phyloP scores from a whole-genome alignment of 371 early-diverging fungal species.

The Mucor lusitanicus region DNA sequence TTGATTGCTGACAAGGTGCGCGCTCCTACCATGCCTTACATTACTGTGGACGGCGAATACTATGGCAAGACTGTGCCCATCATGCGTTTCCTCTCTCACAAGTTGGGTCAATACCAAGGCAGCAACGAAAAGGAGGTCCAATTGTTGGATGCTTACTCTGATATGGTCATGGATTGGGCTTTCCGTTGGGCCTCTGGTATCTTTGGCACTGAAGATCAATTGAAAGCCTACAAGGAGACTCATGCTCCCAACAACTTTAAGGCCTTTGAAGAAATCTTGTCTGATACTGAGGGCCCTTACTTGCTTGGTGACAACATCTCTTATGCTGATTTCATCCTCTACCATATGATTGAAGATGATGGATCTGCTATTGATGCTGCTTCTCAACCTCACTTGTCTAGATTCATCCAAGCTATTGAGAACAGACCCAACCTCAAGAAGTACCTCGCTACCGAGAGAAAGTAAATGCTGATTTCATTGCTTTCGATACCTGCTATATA shows the following conservation, averaged over 20 bases:
- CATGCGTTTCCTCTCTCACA: conserved; percentile 27
- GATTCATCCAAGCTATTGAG: conserved; percentile 12
- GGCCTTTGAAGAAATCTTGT: conserved; percentile 8
- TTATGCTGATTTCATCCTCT: conserved; percentile 33
- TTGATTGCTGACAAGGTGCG: conserved; percentile 6
- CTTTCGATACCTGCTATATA: too few species aligned
- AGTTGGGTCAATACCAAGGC: conserved; percentile 29
- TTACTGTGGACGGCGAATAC: conserved; percentile 26
- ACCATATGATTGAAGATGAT: conserved; percentile 22
- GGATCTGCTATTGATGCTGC: neutral
- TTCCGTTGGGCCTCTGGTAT: neutral
- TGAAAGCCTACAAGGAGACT: neutral
- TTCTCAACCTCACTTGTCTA: conserved; percentile 5
- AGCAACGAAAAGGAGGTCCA: conserved; percentile 27
- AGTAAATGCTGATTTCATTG: neutral
- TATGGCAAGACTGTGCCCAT: conserved; percentile 24
- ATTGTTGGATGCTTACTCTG: conserved; percentile 22
- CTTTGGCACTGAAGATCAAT: neutral
- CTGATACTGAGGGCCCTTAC: conserved; percentile 25
- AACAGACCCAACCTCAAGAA: conserved; percentile 17
- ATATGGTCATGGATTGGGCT: conserved; percentile 19
- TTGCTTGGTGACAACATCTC: conserved; percentile 27
- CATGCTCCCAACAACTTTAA: neutral
- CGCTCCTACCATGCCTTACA: conserved; percentile 23
- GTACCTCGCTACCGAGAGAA: conserved; percentile 16